Base-by-base conservation (phyloP, 371 early-diverging fungal genomes). In the Smittium culicis region DNA sequence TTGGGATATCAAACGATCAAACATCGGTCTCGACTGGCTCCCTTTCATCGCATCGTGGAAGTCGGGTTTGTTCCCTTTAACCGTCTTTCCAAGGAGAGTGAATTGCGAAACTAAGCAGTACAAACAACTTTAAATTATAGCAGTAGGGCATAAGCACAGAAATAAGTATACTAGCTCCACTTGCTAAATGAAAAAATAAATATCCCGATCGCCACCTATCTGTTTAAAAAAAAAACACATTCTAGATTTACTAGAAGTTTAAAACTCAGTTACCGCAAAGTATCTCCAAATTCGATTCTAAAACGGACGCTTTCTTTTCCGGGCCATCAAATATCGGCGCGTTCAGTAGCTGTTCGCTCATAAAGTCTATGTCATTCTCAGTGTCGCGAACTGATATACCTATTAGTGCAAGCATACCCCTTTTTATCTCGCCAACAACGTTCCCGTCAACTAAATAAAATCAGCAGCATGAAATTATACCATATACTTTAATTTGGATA, bases 31-130 rank as follows among this genome's bases (percentile, higher is more conserved):
- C n/a, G 91, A 84, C 3, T 72, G 65, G 0, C 76, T 81, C 0
- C 85, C 76, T 66, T 86, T 86, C 93, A 92, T 93, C 17, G 92
- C 88, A 33, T 77, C 66, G 69, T 91, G 93, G 69, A 94, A 94
- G 73, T 92, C 92, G 8, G 93, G 94, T 69, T 94, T 94, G 58
- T 83, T 84, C 8, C 45, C 45, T 45, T 45, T 45, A 45, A 45
- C 45, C 45, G 45, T 45, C 20, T 45, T 45, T 20, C 45, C 45
- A 45, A 14, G 20, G 14, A 45, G 45, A 45, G 45, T 45, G 20
- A 45, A 45, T 20, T 45, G 45, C 20, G 45, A 45, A 45, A 45
- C 45, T 45, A n/a, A n/a, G n/a, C n/a, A n/a, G n/a, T n/a, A 45
- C 45, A 45, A 45, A 45, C 45, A 45, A 45, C 8, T 8, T 45